Percentiles rank a stretch among this genome's conserved stretches.
phyloP scores from a whole-genome alignment of 1,284 basidiomycete genomes.

The Rhodotorula sp. region DNA sequence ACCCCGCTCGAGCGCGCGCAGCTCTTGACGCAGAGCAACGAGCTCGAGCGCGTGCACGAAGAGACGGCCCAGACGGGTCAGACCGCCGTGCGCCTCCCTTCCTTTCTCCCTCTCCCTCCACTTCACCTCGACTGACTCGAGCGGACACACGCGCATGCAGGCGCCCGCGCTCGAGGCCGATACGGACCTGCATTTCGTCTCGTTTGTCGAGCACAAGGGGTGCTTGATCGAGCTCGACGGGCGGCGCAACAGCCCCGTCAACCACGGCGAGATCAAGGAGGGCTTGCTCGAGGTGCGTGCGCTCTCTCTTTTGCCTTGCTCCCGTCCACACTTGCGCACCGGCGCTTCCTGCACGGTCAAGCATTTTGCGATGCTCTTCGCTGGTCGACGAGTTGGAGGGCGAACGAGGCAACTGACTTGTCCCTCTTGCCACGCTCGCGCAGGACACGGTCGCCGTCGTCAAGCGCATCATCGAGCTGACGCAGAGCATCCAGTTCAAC shows the following conservation, averaged over 20 bases:
- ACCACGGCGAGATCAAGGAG: slow-evolving; percentile 59
- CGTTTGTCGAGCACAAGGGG: slow-evolving; percentile 65
- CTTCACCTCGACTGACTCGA: not conserved
- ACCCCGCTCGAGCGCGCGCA: slow-evolving; percentile 71
- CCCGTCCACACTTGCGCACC: not conserved
- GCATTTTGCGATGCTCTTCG: too few relatives aligned
- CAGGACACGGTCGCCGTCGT: slow-evolving; percentile 39
- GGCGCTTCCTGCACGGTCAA: too few relatives aligned
- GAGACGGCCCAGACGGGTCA: slow-evolving; percentile 70
- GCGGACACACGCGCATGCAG: too few relatives aligned
- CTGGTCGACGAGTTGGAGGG: too few relatives aligned
- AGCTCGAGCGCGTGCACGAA: slow-evolving; percentile 71
- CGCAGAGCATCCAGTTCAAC: slow-evolving; percentile 39
- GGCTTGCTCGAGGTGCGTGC: slow-evolving; percentile 34
- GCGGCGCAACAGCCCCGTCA: slow-evolving; percentile 69
- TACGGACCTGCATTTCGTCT: slow-evolving; percentile 79
- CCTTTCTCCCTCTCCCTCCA: too few relatives aligned
- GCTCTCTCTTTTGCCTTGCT: not conserved
- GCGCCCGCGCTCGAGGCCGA: slow-evolving; percentile 55
- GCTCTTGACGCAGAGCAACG: slow-evolving; percentile 68
- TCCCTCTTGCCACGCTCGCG: too few relatives aligned
- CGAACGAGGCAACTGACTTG: too few relatives aligned
- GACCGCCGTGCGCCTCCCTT: slow-evolving; percentile 53
- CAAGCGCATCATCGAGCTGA: slow-evolving; percentile 34
- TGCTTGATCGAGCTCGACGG: slow-evolving; percentile 82